Conservation (phyloP, 176 grass and related monocot genomes). For the Saccharum spontaneum region DNA sequence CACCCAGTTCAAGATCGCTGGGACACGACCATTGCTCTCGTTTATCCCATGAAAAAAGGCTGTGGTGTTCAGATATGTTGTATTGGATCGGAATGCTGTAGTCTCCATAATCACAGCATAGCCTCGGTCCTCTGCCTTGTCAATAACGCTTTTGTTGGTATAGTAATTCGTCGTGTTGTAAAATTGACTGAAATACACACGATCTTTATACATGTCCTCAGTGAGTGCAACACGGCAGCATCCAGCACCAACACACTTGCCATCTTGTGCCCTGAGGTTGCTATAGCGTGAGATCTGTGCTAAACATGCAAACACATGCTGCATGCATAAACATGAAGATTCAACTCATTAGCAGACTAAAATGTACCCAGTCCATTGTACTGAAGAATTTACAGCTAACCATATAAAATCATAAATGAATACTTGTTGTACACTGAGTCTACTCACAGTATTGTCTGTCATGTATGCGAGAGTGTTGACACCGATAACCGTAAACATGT, state of each 20-base stretch:
- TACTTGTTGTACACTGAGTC: background rate
- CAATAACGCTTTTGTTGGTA: background rate
- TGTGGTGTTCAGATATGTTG: conserved; percentile 13
- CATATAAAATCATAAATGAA: background rate
- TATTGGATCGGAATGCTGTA: background rate
- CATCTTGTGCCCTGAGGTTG: background rate
- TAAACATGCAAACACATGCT: background rate
- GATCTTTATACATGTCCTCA: background rate
- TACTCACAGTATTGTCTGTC: background rate
- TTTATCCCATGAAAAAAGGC: background rate
- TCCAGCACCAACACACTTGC: background rate
- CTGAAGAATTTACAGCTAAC: background rate
- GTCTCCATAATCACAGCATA: conserved; percentile 1
- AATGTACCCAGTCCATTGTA: background rate
- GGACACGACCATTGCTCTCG: background rate
- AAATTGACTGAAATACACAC: background rate
- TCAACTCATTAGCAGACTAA: background rate
- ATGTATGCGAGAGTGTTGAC: conserved; percentile 16
- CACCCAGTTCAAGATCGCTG: conserved; percentile 27
- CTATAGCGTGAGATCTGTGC: background rate
- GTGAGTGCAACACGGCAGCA: conserved; percentile 20
- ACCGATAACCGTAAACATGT: conserved; percentile 19
- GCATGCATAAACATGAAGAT: background rate
- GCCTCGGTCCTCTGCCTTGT: background rate
- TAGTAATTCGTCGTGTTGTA: background rate